Evolutionary conservation across 768 basidiomycete genomes (phyloP), one percentile per base, ranked within the genome.

Genomic region (Suillus bovinus): DNA sequence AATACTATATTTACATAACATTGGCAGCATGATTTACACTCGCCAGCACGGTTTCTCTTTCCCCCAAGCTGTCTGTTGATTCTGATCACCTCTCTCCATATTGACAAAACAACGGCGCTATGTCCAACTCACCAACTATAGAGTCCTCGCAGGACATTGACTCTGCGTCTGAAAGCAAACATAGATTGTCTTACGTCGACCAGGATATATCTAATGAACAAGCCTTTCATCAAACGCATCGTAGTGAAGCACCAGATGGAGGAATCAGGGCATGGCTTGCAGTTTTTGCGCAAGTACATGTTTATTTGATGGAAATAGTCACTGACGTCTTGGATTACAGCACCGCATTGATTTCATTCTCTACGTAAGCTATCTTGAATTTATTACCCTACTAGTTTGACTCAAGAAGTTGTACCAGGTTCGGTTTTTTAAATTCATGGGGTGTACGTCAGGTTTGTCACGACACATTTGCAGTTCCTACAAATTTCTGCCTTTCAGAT

Each of bases 381-480:
- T 39, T 33, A 29, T 56, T 62, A 3, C 27, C 11, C 14, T 14
- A 16, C 5, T 13, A 22, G 44, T 7, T 29, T 20, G 11, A 20
- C 38, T 20, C 38, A 39, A 56, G 13, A 13, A 24, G 13, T n/a
- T 52, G 22, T 11, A 55, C 34, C 41, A 84, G 82, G 9, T 87
- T 90, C 72, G 90, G 90, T 24, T 87, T 86, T 64, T 83, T 88
- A 4, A 91, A 89, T 66, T 82, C 87, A 0, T 90, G 88, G 88
- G 89, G 90, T 56, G 90, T 88, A 68, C 74, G 84, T 79, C 17
- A 33, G 29, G 14, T 59, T 47, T 54, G 34, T 20, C 5, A 27
- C 6, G 10, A 4, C 31, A 42, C 16, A 16, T 11, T 11, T 52
- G 38, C 10, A 39, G n/a, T 36, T 66, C 31, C 20, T 31, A 20